Evolutionary conservation across 306 rosid species (phyloP).

Genomic region (Aeschynomene evenia): DNA sequence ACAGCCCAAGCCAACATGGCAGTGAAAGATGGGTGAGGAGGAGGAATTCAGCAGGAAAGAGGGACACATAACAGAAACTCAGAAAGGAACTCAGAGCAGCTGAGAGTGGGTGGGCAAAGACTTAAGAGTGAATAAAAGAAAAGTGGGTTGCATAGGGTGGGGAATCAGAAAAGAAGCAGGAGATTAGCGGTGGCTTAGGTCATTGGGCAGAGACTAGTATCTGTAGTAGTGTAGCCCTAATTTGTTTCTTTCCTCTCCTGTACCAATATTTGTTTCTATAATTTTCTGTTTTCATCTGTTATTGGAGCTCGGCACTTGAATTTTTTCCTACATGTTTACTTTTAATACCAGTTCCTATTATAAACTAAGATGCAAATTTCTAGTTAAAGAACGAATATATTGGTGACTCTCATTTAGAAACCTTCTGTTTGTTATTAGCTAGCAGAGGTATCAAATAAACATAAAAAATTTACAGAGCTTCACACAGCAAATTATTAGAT

Average conservation of each 20-base stretch:
- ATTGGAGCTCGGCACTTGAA: background rate
- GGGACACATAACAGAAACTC: background rate
- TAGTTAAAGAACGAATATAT: slow-evolving; percentile 11
- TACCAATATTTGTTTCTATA: no score
- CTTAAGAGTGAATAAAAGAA: background rate
- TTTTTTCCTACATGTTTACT: background rate
- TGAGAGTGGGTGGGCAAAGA: background rate
- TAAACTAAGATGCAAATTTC: background rate
- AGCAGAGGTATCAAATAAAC: slow-evolving; percentile 4
- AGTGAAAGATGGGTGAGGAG: background rate
- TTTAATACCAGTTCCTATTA: background rate
- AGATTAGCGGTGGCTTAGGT: background rate
- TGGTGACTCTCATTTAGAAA: background rate
- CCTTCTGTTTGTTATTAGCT: background rate
- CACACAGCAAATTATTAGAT: background rate
- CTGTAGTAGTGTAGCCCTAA: background rate
- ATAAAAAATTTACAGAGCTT: background rate
- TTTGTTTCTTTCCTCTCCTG: background rate
- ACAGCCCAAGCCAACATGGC: background rate
- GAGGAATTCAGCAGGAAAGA: background rate
- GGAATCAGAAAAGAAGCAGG: background rate
- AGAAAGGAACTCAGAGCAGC: background rate
- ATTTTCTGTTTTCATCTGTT: background rate
- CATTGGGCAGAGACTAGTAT: background rate
- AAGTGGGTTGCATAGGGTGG: background rate